Evolutionary conservation across 2,329 filamentous ascomycete species (phyloP).

Genomic region (Sarocladium kiliense): DNA sequence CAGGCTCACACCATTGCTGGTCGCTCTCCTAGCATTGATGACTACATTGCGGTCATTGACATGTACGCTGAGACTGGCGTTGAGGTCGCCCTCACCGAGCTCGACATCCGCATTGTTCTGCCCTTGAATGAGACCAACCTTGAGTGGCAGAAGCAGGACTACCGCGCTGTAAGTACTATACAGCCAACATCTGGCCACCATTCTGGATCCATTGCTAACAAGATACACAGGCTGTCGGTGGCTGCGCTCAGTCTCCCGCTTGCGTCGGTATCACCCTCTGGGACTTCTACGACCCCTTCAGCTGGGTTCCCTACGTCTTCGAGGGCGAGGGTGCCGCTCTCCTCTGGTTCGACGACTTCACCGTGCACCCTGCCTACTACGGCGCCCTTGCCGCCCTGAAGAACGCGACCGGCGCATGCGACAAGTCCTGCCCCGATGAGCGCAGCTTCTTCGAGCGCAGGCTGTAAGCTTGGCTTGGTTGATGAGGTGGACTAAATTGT

Average conservation of each 20-base stretch:
- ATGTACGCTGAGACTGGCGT: constrained; percentile 38
- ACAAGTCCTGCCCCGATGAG: neutral
- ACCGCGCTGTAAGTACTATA: constrained; percentile 18
- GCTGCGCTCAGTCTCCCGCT: constrained; percentile 22
- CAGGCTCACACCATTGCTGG: constrained; percentile 45
- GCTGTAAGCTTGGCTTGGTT: neutral
- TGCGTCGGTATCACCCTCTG: constrained; percentile 29
- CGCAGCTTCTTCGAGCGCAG: constrained; percentile 2
- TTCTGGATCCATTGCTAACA: neutral
- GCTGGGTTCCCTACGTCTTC: constrained; percentile 37
- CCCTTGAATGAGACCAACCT: constrained; percentile 23
- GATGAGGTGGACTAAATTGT: neutral
- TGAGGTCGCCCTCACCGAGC: constrained; percentile 50
- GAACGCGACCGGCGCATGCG: constrained; percentile 21
- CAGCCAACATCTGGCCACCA: too few species aligned
- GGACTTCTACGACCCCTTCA: constrained; percentile 31
- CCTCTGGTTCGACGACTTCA: constrained; percentile 36
- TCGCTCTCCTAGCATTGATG: constrained; percentile 30
- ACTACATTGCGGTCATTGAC: constrained; percentile 35
- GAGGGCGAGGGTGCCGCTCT: constrained; percentile 33
- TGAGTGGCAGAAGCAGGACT: constrained; percentile 23
- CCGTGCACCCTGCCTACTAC: constrained; percentile 36
- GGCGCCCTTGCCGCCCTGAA: constrained; percentile 29
- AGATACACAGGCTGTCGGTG: constrained; percentile 16
- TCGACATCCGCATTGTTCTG: constrained; percentile 41